A percentile compares a stretch with the other conserved stretches of the same genome.
Evolutionary conservation across 164 flowering plant species (phyloP).

Genomic region (Sedum album): DNA sequence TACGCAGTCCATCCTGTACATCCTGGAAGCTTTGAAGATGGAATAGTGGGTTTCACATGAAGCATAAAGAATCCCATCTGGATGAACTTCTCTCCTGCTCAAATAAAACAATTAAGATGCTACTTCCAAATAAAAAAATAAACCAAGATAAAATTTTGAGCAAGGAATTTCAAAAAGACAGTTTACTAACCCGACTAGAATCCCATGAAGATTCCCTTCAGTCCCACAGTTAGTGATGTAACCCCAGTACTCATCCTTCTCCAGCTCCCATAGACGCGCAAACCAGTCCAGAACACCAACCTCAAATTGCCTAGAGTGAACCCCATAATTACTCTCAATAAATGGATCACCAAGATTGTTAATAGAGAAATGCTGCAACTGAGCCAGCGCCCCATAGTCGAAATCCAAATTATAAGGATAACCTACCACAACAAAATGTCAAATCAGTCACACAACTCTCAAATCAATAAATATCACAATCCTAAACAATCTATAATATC

Average conservation of each 20-base stretch:
- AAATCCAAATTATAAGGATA: slow-evolving; percentile 97
- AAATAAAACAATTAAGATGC: slow-evolving; percentile 4
- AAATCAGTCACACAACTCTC: background rate
- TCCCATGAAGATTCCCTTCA: background rate
- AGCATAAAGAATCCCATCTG: slow-evolving; percentile 85
- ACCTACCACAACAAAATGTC: slow-evolving; percentile 33
- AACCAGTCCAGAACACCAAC: background rate
- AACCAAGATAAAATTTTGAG: background rate
- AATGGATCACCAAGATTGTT: background rate
- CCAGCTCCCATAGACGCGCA: background rate
- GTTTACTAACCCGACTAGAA: background rate
- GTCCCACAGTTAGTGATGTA: background rate
- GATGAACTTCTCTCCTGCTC: slow-evolving; percentile 83
- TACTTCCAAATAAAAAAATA: too few relatives aligned
- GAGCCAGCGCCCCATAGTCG: slow-evolving; percentile 67
- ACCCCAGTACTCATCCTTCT: background rate
- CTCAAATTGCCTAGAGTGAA: background rate
- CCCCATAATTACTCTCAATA: background rate
- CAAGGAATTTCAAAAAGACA: background rate
- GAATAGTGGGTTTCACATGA: slow-evolving; percentile 86
- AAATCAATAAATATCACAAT: too few relatives aligned
- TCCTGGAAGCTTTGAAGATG: slow-evolving; percentile 86
- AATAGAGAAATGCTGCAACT: background rate
- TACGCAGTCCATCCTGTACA: slow-evolving; percentile 89
- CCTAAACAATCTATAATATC: background rate